Evolutionary conservation across 768 basidiomycete species (phyloP), one percentile per base, ranked within the genome.

Genomic region (Boletus pseudopeckii): DNA sequence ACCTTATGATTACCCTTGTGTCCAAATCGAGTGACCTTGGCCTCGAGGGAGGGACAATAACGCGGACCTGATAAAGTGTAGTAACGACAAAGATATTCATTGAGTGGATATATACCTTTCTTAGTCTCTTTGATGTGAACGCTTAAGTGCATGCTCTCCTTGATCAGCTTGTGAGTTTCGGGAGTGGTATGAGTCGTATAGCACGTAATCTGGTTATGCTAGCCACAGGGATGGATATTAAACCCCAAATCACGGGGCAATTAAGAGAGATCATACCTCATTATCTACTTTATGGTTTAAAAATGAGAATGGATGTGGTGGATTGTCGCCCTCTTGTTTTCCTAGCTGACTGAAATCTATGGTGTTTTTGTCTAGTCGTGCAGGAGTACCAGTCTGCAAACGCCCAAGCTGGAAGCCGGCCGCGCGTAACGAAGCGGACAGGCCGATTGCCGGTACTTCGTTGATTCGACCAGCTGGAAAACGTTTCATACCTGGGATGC

Each of bases 31-130:
- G 84, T 75, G 9, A 96, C 82, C 67, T 96, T 96, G 10, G 90
- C 83, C 68, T 96, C 93, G 1, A 96, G 77, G 0, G 90, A 92
- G 7, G 93, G 93, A 58, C 93, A 96, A 68, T 96, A 96, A 18
- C 93, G 81, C 6, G 93, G 93, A 2, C 92, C 91, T 92, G 51
- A 15, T 17, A 18, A 43, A 10, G 1, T 14, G 22, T 44, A 28
- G 43, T 55, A 34, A 33, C 2, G 22, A 41, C 13, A 17, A 48
- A 20, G 4, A 34, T 17, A 37, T 24, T 2, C n/a, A 9, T 22
- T 20, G 4, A 49, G 34, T 42, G 14, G n/a, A 17, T 34, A 46
- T 44, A 4, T 8, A 84, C 91, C 92, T 73, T 89, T 92, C 71
- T 85, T 88, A 0, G 91, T 88, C 68, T 95, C 92, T 63, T 90